Base-by-base conservation (phyloP, 257 asterid genomes). In the Anisodus tanguticus region DNA sequence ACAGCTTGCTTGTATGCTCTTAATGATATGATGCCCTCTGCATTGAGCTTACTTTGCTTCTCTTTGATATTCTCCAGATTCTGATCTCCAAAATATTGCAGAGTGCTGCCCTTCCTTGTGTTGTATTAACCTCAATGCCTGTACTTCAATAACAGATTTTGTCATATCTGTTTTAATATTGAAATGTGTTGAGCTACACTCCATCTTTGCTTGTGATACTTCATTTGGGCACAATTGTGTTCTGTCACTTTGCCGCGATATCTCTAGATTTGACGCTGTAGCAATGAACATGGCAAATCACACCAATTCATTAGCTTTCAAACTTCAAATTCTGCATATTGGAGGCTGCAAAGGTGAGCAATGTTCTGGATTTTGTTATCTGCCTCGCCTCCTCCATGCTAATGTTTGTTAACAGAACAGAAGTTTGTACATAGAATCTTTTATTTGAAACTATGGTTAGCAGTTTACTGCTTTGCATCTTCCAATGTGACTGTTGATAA, bases 301-400 rank as follows among this genome's bases (percentile, higher is more conserved):
- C 83, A 83, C 70, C 35, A 87, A 77, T 70, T 84, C 88, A 45
- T 77, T 62, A 84, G 95, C 91, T 83, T 64, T 82, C 85, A 86
- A 89, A 81, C 93, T 93, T 88, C 91, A 85, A 80, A 81, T 85
- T 55, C 84, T 94, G 89, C 97, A 95, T 84, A 80, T 95, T 84
- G 97, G 97, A 82, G 94, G 97, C 85, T 95, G 98, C 92, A 83
- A 54, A 79, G 95, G 98, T 95, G 87, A 83, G 89, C 77, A 35
- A 78, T 82, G 22, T 49, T 74, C 81, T 74, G 37, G 22, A 16
- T 74, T 74, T 47, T 74, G 55, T 77, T 81, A 59, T 67, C 47
- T 63, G 67, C 41, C 72, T 26, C 7, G 80, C 37, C 79, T 70
- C 82, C 53, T 51, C 74, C 71, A 53, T 64, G 84, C 76, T 83